Evolutionary conservation across 2,329 filamentous ascomycete genomes (phyloP), one percentile per base, ranked within the genome.

Genomic region (Hyphodiscus sp.): DNA sequence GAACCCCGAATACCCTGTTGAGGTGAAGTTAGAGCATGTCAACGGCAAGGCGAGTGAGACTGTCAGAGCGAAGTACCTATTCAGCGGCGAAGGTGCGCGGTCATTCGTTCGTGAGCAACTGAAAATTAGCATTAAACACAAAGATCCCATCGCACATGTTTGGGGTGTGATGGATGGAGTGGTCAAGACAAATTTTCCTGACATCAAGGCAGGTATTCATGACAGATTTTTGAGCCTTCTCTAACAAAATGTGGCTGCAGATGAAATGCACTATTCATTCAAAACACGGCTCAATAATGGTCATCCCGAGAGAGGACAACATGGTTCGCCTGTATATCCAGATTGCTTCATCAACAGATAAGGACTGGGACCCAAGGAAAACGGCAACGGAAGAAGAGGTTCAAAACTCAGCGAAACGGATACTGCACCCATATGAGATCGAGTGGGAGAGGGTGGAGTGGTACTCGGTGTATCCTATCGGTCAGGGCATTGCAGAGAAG

Each of bases 201-300:
- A 92, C 65, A 88, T 91, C 63, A 85, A 88, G 74, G 81, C 82
- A 82, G 85, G 73, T 77, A 77, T 18, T 49, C 8, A 23, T 15
- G 10, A 47, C 1, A 23, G 18, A 2, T n/a, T 83, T 63, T 5
- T 7, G 6, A n/a, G 8, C 47, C 11, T 41, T 42, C 83, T 82
- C 67, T 80, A 81, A 72, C 76, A 77, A 68, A 52, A 10, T 20
- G 13, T 9, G 9, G 49, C 53, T 10, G 1, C 55, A 84, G 76
- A 85, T 86, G 77, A 86, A 87, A 74, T 87, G 83, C 62, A 87
- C 85, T 0, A 87, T 91, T 55, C 87, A 90, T 67, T 89, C 86
- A 2, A 76, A 81, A 45, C 75, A 85, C 53, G 87, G 87, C 1
- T 89, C 86, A 18, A 84, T 91, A 64, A 87, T 91, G 81, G 83